Evolutionary conservation across 1,139 yeast species (phyloP), one percentile per base, ranked within the genome.

Genomic region (Saccharomyces hybrid): DNA sequence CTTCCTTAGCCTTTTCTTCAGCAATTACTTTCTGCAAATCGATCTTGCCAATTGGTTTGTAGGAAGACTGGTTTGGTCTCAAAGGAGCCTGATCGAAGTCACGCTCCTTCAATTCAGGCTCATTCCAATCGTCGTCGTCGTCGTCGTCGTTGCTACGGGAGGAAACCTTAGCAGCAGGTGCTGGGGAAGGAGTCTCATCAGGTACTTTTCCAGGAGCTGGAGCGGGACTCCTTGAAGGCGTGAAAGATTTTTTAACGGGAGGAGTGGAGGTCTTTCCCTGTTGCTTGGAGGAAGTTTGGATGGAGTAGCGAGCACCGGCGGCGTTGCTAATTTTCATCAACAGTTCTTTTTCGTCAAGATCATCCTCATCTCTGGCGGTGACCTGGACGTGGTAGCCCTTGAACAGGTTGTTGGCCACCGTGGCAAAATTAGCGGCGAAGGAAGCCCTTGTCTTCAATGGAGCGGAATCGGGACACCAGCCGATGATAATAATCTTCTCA

Each of bases 371-470:
- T 72, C 98, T 82, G 14, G 98, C 99, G 48, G 97, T 89, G 60
- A 95, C 84, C 72, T 93, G 98, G 54, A 93, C 91, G 69, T 93
- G 99, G 73, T 91, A 93, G 46, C 96, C 96, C 61, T 78, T 78
- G 63, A 86, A 77, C 23, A 83, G 76, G 57, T 78, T 81, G 52
- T 68, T 66, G 31, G 90, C 81, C 16, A 86, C 86, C 48, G 83
- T 86, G 49, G 88, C 88, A 62, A 86, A 84, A 70, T 86, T 86
- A 60, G 82, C 74, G 29, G 91, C 90, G 72, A 84, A 86, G 1
- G 90, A 83, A 55, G 88, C 79, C 64, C 89, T 78, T 46, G 84
- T 77, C 69, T 84, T 86, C 63, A 87, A 75, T 5, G 91, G 88
- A 13, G 91, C 84, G 55, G 85, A 82, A 68, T 86, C 93, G 6